Conservation (phyloP, 371 early-diverging fungal species). For the Sporodiniella umbellata region DNA sequence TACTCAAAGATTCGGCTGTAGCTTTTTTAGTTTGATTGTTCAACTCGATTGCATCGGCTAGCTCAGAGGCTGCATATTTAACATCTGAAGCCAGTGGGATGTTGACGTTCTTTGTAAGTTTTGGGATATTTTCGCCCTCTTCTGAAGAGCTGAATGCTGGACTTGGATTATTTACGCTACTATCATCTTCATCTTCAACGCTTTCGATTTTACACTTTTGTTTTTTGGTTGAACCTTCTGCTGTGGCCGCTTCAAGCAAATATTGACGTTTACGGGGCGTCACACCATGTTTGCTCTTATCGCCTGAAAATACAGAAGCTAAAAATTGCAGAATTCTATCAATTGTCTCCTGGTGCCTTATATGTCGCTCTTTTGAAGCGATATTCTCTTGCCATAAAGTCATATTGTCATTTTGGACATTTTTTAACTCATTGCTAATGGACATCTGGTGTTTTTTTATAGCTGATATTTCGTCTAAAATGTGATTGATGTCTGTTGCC, state of each 20-base stretch:
- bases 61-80: slow-evolving; percentile 24
- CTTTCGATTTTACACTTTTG: slow-evolving; percentile 24
- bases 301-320: slow-evolving; percentile 72
- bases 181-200: slow-evolving; percentile 23
- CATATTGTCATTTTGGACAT: slow-evolving; percentile 85
- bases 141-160: slow-evolving; percentile 15
- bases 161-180: background rate
- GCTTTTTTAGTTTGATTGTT: slow-evolving; percentile 40
- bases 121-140: background rate
- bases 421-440: slow-evolving; percentile 82
- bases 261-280: slow-evolving; percentile 54
- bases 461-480: slow-evolving; percentile 81
- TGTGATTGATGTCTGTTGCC: slow-evolving; percentile 54
- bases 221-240: slow-evolving; percentile 17
- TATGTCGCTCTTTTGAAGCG: slow-evolving; percentile 71
- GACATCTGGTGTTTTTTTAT: slow-evolving; percentile 88
- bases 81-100: slow-evolving; percentile 5
- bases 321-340: slow-evolving; percentile 85
- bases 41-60: slow-evolving; percentile 42
- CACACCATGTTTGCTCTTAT: slow-evolving; percentile 52
- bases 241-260: slow-evolving; percentile 37
- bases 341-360: slow-evolving; percentile 87
- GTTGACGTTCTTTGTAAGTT: background rate
- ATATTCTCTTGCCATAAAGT: slow-evolving; percentile 86
- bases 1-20: slow-evolving; percentile 23